A percentile compares a stretch with the other conserved stretches of the same genome.
phyloP scores from a whole-genome alignment of 345 rosid genomes.

The Murraya koenigii region DNA sequence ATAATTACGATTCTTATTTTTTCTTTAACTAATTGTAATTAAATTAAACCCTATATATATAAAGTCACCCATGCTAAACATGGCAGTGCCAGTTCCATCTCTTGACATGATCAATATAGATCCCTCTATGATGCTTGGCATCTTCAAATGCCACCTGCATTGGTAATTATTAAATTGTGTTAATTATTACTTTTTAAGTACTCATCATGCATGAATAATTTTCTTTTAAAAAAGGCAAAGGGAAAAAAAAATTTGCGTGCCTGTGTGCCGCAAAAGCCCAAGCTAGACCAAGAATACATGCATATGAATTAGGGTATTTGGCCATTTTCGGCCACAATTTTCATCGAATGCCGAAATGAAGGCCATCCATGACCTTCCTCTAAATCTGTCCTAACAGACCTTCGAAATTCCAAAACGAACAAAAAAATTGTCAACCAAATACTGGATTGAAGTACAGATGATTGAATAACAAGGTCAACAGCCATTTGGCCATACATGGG shows the following conservation, averaged over 20 bases:
- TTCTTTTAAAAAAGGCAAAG: too few species aligned
- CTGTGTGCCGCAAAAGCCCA: conserved; percentile 75
- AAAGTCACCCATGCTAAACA: conserved; percentile 83
- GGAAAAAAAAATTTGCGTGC: conserved; percentile 19
- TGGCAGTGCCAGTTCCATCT: conserved; percentile 92
- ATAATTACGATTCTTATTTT: too few species aligned
- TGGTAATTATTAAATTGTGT: not conserved
- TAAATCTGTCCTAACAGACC: conserved; percentile 14
- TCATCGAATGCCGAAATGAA: conserved; percentile 49
- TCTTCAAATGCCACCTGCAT: conserved; percentile 67
- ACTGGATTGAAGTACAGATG: conserved; percentile 59
- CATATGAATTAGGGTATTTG: conserved; percentile 64
- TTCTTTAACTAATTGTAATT: too few species aligned
- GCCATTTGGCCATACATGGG: conserved; percentile 76
- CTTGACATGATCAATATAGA: conserved; percentile 77
- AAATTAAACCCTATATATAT: too few species aligned
- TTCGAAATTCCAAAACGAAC: conserved; percentile 63
- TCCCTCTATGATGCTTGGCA: conserved; percentile 81
- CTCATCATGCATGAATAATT: not conserved
- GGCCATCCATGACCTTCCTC: conserved; percentile 31
- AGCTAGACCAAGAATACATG: conserved; percentile 65
- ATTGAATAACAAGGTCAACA: conserved; percentile 75
- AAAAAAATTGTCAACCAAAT: conserved; percentile 69
- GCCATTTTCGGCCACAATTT: conserved; percentile 54
- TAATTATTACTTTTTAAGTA: not conserved